These are phyloP conservation scores for Hygrocybe punicea DNA, from an alignment of 768 basidiomycete genomes.

Conservation along the genomic window DNA sequence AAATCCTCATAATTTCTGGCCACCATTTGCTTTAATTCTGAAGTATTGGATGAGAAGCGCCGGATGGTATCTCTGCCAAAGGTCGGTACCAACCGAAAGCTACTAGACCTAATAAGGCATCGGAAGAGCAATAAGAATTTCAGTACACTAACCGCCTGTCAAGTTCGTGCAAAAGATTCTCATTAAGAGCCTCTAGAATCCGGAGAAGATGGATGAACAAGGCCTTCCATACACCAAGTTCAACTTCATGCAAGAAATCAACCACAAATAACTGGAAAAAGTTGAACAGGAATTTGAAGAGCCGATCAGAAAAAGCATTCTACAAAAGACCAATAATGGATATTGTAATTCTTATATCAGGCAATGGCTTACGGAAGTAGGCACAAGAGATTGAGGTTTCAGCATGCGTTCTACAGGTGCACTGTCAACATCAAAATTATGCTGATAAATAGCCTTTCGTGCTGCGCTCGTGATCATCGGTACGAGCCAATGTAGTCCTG, in stretches of 20 bases:
- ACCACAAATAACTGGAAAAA: constrained; percentile 18
- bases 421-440: background rate
- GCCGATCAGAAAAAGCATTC: background rate
- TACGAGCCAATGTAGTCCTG: background rate
- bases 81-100: constrained; percentile 16
- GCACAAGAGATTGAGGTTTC: background rate
- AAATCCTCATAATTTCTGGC: constrained; percentile 34
- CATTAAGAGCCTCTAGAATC: constrained; percentile 13
- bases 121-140: background rate
- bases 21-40: constrained; percentile 25
- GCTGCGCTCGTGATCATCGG: constrained; percentile 8
- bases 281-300: constrained; percentile 11
- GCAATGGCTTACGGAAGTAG: constrained; percentile 1
- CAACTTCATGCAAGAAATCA: constrained; percentile 31
- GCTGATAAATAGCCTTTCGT: constrained; percentile 5
- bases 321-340: background rate
- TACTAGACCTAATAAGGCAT: background rate
- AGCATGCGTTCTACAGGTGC: constrained; percentile 1
- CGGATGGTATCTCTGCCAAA: constrained; percentile 24
- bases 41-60: constrained; percentile 22
- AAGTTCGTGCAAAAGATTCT: constrained; percentile 9
- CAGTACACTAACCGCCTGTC: constrained; percentile 14
- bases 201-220: constrained; percentile 28
- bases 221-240: constrained; percentile 29
- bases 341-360: background rate